Evolutionary conservation across 345 rosid genomes (phyloP), one percentile per base, ranked within the genome.

Genomic region (Euphorbia peplus): DNA sequence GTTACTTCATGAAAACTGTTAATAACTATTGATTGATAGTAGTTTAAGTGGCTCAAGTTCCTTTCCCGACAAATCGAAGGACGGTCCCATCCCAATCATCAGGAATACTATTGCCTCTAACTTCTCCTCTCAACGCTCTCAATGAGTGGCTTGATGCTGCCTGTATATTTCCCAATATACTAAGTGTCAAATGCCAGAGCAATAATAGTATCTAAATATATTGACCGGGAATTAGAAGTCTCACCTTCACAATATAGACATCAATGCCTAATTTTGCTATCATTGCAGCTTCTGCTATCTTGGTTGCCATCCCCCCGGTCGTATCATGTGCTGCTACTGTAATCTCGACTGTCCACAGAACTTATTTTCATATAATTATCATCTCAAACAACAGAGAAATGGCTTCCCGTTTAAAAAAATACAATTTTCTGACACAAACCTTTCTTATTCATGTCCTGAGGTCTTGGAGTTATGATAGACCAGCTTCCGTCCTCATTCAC

Each of bases 221-320:
- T 18, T 10, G 64, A 60, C 4, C 29, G 41, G 52, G 47, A 42
- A 15, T 19, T 28, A 26, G 22, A 42, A 12, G 21, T 15, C 11
- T 25, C 70, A 86, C 97, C 96, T 95, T 85, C 11, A 91, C 95
- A 58, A 91, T 95, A 76, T 89, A 91, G 57, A 91, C 98, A 67
- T 91, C 92, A 3, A 91, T 85, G 25, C 97, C 97, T 5, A 83
- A 88, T 62, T 89, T 93, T 24, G 97, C 99, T 60, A 89, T 95
- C 85, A 83, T 72, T 35, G 95, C 99, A 55, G 99, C 99, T 82
- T 91, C 96, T 18, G 82, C 69, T 77, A 95, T 88, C 83, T 93
- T 93, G 54, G 97, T 86, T 70, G 6, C 82, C 99, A 91, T 93
- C 19, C 97, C 98, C 42, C 97, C 97, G 0, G 99, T 93, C 35